These are phyloP conservation scores for Schizothecium vesticola DNA, from an alignment of 495 filamentous ascomycete species.

Conservation along the genomic window DNA sequence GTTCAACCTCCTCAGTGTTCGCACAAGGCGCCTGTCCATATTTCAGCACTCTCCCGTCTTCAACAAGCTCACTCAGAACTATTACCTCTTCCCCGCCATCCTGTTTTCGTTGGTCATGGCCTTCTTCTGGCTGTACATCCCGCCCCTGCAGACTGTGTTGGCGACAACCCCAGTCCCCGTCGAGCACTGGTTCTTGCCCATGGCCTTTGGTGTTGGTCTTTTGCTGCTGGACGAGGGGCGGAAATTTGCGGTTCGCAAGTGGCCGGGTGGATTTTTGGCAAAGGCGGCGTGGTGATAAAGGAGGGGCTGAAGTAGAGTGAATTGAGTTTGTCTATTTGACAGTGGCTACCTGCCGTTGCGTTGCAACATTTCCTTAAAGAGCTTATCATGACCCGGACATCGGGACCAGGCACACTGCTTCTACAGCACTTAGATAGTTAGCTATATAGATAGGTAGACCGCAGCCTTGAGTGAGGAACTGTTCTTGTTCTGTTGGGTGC, in stretches of 20 bases:
- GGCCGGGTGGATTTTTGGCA: conserved; percentile 41
- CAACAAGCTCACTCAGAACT: conserved; percentile 53
- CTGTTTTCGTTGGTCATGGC: conserved; percentile 57
- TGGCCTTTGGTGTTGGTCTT: conserved; percentile 56
- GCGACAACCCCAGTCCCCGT: conserved; percentile 53
- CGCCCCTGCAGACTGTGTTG: conserved; percentile 48
- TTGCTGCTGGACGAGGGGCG: conserved; percentile 54
- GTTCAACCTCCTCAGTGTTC: conserved; percentile 61
- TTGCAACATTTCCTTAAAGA: too few relatives aligned
- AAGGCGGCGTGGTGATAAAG: conserved; percentile 45
- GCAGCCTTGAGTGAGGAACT: too few relatives aligned
- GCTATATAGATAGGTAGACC: too few relatives aligned
- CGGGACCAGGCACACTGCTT: too few relatives aligned
- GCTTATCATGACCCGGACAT: too few relatives aligned
- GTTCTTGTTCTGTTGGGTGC: too few relatives aligned
- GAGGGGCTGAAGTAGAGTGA: too few relatives aligned
- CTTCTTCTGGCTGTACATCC: conserved; percentile 59
- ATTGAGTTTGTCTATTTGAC: too few relatives aligned
- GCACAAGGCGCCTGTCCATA: conserved; percentile 59
- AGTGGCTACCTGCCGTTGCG: too few relatives aligned
- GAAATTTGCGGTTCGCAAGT: conserved; percentile 48
- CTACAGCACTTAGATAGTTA: too few relatives aligned
- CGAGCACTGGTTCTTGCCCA: conserved; percentile 63
- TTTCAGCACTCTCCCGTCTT: conserved; percentile 60
- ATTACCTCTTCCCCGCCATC: conserved; percentile 60